Conservation (phyloP, 495 filamentous ascomycete species). For the Elasticomyces elasticus region DNA sequence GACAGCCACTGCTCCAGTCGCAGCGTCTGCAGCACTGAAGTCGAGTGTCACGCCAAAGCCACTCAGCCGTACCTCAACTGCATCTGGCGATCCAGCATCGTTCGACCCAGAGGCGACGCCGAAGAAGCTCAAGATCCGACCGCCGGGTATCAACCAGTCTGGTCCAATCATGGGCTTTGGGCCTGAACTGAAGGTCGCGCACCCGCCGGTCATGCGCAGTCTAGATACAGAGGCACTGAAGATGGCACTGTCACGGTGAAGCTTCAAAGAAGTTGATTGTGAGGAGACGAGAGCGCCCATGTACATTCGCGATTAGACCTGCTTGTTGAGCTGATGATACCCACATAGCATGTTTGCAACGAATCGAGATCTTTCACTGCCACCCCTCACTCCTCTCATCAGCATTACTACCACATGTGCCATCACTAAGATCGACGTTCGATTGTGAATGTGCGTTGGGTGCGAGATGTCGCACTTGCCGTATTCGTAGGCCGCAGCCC, state of each 20-base stretch:
- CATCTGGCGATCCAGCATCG: background rate
- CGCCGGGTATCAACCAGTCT: constrained; percentile 30
- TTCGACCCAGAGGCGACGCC: constrained; percentile 6
- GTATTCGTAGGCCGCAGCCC: too few relatives aligned
- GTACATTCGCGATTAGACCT: background rate
- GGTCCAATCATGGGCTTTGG: constrained; percentile 30
- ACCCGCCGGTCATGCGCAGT: constrained; percentile 25
- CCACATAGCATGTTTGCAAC: background rate
- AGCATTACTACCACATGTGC: too few relatives aligned
- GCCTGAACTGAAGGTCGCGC: constrained; percentile 16
- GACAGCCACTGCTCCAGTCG: background rate
- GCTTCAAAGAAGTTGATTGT: background rate
- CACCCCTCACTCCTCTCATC: too few relatives aligned
- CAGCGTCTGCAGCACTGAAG: background rate
- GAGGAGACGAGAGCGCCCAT: background rate
- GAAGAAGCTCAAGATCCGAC: constrained; percentile 17
- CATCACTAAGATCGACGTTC: too few relatives aligned
- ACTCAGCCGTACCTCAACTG: background rate
- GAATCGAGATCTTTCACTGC: too few relatives aligned
- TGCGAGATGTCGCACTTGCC: too few relatives aligned
- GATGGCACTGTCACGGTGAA: constrained; percentile 18
- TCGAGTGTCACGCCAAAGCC: background rate
- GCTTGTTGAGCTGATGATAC: background rate
- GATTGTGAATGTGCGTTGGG: too few relatives aligned
- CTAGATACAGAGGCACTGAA: constrained; percentile 30